phyloP scores from a whole-genome alignment of 140 eudicot genomes.

The Erigeron philadelphicus region DNA sequence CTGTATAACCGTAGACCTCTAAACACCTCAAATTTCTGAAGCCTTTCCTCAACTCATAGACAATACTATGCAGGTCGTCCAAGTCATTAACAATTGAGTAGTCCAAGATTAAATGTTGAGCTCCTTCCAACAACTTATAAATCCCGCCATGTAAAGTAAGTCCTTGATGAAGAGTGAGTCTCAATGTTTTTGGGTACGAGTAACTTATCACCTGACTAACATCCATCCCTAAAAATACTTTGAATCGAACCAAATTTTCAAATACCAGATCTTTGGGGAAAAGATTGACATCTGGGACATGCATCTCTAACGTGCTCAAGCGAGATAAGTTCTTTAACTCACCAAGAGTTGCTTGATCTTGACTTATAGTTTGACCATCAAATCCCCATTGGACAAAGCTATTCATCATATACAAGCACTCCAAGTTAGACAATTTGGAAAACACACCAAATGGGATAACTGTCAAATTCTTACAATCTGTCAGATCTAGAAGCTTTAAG shows the following conservation, averaged over 20 bases:
- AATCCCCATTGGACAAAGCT: conserved; percentile 41
- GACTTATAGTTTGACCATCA: conserved; percentile 24
- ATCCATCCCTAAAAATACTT: conserved; percentile 36
- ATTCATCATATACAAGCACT: conserved; percentile 45
- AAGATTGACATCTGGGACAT: conserved; percentile 37
- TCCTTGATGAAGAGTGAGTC: conserved; percentile 35
- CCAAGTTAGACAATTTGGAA: conserved; percentile 35
- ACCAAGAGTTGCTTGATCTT: conserved; percentile 38
- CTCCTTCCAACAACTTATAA: conserved; percentile 30
- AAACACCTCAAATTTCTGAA: conserved; percentile 38
- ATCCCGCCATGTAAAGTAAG: conserved; percentile 38
- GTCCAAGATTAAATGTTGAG: conserved; percentile 44
- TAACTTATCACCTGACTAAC: conserved; percentile 30
- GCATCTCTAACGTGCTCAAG: conserved; percentile 40
- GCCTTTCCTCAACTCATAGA: conserved; percentile 37
- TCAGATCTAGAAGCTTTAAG: conserved; percentile 40
- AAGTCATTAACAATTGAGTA: conserved; percentile 31
- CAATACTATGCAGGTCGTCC: conserved; percentile 32
- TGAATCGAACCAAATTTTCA: conserved; percentile 33
- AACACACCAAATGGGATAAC: conserved; percentile 39
- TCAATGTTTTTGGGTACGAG: conserved; percentile 32
- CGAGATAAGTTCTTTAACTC: conserved; percentile 36
- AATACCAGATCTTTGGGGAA: conserved; percentile 37
- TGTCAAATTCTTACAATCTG: conserved; percentile 35
- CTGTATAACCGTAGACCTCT: conserved; percentile 44